Percentiles rank a stretch among this genome's conserved stretches.
phyloP scores from a whole-genome alignment of 2,329 filamentous ascomycete genomes.

The Colletotrichum coccodes region DNA sequence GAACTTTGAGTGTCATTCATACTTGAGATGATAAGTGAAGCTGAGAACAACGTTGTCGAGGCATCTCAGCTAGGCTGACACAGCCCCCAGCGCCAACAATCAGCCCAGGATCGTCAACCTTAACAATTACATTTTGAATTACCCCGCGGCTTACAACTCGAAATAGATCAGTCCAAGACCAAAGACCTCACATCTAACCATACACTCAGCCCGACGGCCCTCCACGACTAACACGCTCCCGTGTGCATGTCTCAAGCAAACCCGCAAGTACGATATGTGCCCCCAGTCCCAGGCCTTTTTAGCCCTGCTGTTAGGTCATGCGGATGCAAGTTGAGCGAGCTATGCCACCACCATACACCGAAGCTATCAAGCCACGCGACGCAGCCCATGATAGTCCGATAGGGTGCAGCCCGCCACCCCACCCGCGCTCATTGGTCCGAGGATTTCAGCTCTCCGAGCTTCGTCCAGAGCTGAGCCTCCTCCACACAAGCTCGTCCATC shows the following conservation, averaged over 20 bases:
- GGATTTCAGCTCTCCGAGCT: constrained; percentile 1
- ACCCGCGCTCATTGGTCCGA: background rate
- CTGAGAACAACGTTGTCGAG: background rate
- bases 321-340: background rate
- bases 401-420: background rate
- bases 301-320: background rate
- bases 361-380: background rate
- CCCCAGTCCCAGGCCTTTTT: background rate
- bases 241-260: background rate
- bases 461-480: constrained; percentile 24
- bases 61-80: constrained; percentile 1
- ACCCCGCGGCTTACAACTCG: constrained; percentile 6
- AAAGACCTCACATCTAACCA: background rate
- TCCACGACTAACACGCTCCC: background rate
- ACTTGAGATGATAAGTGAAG: background rate
- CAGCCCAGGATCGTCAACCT: background rate
- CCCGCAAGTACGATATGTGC: background rate
- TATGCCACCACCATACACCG: background rate
- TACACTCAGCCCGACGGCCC: background rate
- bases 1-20: too few species aligned
- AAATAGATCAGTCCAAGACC: background rate
- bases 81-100: background rate
- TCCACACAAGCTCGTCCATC: constrained; percentile 1
- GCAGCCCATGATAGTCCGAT: background rate
- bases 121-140: background rate